Conservation (phyloP, 768 basidiomycete genomes). For the Boletus subcaerulescens region DNA sequence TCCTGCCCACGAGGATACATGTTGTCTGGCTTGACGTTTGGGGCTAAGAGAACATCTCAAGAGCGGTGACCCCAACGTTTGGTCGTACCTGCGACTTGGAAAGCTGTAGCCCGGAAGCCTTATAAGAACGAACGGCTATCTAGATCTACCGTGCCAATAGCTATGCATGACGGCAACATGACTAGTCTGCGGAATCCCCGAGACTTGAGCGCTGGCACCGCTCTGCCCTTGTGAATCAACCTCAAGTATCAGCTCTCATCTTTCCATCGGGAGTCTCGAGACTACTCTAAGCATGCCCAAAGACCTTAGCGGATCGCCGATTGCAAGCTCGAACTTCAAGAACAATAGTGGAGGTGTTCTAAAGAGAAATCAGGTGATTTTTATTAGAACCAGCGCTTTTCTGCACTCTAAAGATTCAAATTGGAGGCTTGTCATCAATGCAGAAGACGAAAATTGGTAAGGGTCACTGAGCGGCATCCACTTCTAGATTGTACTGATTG, state of each 20-base stretch:
- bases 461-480: conserved; percentile 21
- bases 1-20: conserved; percentile 38
- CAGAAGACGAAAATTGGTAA: conserved; percentile 68
- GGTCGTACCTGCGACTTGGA: too few species aligned
- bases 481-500: conserved; percentile 17
- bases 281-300: conserved; percentile 38
- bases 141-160: too few species aligned
- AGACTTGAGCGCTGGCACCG: too few species aligned
- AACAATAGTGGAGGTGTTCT: conserved; percentile 3
- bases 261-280: neutral
- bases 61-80: too few species aligned
- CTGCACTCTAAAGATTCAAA: neutral
- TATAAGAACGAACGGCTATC: too few species aligned
- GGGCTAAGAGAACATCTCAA: too few species aligned
- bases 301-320: conserved; percentile 17
- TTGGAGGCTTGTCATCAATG: conserved; percentile 52
- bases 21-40: conserved; percentile 31
- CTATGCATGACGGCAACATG: too few species aligned
- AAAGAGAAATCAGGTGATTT: conserved; percentile 26
- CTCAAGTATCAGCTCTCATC: too few species aligned
- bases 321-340: conserved; percentile 1
- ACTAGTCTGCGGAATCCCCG: too few species aligned
- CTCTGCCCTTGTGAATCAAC: too few species aligned
- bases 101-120: too few species aligned
- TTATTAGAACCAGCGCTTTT: neutral